Evolutionary conservation across 2,329 filamentous ascomycete species (phyloP), one percentile per base, ranked within the genome.

Genomic region (Bimuria novae-zelandiae): DNA sequence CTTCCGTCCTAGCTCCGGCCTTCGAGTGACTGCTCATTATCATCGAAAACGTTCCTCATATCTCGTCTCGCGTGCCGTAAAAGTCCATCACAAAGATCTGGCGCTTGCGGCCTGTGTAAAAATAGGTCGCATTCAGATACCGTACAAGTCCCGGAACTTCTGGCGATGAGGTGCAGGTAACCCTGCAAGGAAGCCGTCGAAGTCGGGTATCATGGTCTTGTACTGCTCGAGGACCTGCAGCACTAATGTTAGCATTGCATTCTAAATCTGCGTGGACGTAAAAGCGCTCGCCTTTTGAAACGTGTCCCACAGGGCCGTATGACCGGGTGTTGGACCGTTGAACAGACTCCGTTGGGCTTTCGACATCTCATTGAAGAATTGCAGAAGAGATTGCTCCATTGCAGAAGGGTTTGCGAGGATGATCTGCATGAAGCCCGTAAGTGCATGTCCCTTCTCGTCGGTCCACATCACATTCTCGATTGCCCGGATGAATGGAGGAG

Each of bases 401-500:
- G 92, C 91, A 69, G 92, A 85, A 0, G 94, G 94, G 67, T 97
- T 97, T 68, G 86, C 85, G 56, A 89, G 83, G 3, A 97, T 89
- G 42, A 96, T 83, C 62, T 89, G 82, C 49, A 90, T 89, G 76
- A 99, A 97, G 0, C 94, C 94, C 65, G 90, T 86, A 72, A 97
- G 90, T 0, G 94, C 93, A 22, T 92, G 92, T 0, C 89, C 91
- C 77, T 99, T 99, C 76, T 99, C 94, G 55, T 96, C 90, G 2
- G 91, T 93, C 67, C 90, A 88, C 47, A 91, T 88, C 27, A 97
- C 88, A 58, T 91, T 89, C 55, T 85, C 84, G 83, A 99, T 95
- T 2, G 88, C 85, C 46, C 80, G 81, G 49, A 99, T 76, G 77
- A 97, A 97, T 30, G 89, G 84, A 30, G 88, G 85, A 0, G 93